These are phyloP conservation scores for Paracoccidioides lutzii DNA, from an alignment of 2,329 filamentous ascomycete species.

Conservation along the genomic window DNA sequence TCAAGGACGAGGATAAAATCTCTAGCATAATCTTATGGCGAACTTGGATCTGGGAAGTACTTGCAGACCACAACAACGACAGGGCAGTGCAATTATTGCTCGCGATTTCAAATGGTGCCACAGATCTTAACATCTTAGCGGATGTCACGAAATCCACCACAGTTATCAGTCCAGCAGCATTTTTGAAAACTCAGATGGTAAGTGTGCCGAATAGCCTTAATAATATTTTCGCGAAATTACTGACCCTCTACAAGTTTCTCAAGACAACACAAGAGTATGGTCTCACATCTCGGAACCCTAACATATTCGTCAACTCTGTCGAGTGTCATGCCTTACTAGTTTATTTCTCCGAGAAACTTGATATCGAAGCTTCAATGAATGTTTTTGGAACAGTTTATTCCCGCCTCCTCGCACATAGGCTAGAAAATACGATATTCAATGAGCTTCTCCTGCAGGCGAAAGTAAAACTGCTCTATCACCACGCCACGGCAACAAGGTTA, in stretches of 20 bases:
- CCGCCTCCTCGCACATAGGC: constrained; percentile 29
- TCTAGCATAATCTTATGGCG: constrained; percentile 41
- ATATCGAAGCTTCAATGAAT: constrained; percentile 26
- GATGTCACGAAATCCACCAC: constrained; percentile 8
- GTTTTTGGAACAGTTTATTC: constrained; percentile 32
- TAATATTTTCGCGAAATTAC: constrained; percentile 20
- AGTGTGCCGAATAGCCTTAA: constrained; percentile 11
- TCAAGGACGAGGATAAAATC: constrained; percentile 22
- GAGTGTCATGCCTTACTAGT: constrained; percentile 53
- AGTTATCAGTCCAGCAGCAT: constrained; percentile 20
- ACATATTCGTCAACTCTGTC: constrained; percentile 42
- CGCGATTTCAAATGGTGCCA: constrained; percentile 24
- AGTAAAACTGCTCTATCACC: constrained; percentile 51
- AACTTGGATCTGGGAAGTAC: constrained; percentile 55
- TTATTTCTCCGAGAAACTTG: constrained; percentile 44
- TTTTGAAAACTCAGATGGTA: constrained; percentile 30
- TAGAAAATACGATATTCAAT: constrained; percentile 22
- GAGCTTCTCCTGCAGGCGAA: constrained; percentile 59
- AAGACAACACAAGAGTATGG: constrained; percentile 42
- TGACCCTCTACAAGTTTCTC: constrained; percentile 44
- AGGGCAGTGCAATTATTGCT: constrained; percentile 29
- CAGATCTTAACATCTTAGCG: constrained; percentile 21
- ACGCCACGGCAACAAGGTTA: constrained; percentile 48
- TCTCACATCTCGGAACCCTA: constrained; percentile 38
- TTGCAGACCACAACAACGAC: constrained; percentile 33